These are phyloP conservation scores for Lactifluus subvellereus DNA, from an alignment of 768 basidiomycete species.

Conservation along the genomic window DNA sequence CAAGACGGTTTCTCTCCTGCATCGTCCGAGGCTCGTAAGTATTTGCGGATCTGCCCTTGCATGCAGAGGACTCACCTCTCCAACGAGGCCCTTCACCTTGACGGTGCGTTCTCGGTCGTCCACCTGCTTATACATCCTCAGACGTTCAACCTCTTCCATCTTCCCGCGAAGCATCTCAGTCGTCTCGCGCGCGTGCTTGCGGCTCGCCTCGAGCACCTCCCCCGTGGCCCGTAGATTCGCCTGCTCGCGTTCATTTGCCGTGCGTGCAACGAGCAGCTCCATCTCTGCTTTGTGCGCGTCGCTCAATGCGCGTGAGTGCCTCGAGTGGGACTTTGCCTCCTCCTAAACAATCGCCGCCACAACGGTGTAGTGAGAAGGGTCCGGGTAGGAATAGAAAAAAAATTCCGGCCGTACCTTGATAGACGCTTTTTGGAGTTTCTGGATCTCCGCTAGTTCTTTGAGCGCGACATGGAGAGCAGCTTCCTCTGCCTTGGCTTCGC, in stretches of 20 bases:
- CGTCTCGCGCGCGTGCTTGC: slow-evolving; percentile 49
- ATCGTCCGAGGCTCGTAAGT: not conserved
- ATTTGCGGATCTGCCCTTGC: not conserved
- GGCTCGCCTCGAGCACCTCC: slow-evolving; percentile 45
- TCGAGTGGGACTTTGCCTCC: slow-evolving; percentile 51
- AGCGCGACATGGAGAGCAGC: slow-evolving; percentile 54
- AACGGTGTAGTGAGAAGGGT: not conserved
- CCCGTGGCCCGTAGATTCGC: slow-evolving; percentile 37
- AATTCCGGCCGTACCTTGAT: slow-evolving; percentile 41
- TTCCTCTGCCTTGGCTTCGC: slow-evolving; percentile 64
- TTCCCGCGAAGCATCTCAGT: slow-evolving; percentile 64
- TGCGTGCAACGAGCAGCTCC: slow-evolving; percentile 52
- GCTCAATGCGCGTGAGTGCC: slow-evolving; percentile 48
- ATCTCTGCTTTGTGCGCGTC: slow-evolving; percentile 60
- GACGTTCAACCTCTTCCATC: slow-evolving; percentile 63
- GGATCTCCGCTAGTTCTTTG: slow-evolving; percentile 59
- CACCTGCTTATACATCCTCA: slow-evolving; percentile 57
- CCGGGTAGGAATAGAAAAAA: not conserved
- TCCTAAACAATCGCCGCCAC: slow-evolving; percentile 31
- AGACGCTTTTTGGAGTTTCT: slow-evolving; percentile 61
- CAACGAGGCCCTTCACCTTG: slow-evolving; percentile 15
- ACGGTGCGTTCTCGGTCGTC: slow-evolving; percentile 42
- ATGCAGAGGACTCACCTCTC: slow-evolving; percentile 10
- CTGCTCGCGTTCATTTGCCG: slow-evolving; percentile 26
- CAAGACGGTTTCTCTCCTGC: not conserved